These are phyloP conservation scores for Stenocarpella maydis DNA, from an alignment of 2,329 filamentous ascomycete genomes.

Conservation along the genomic window DNA sequence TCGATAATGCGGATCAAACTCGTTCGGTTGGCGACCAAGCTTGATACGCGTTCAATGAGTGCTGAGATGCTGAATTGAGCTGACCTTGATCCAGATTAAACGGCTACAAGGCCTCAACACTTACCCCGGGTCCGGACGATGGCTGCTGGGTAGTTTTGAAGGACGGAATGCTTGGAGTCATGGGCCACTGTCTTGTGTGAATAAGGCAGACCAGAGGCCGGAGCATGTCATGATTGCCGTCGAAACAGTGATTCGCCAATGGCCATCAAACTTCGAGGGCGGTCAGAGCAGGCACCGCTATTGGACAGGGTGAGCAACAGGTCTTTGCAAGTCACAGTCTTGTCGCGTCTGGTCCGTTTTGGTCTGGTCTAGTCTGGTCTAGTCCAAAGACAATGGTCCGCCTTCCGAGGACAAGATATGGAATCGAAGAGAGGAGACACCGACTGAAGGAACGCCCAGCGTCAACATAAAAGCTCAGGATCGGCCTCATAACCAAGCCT, in stretches of 20 bases:
- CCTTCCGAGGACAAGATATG: neutral
- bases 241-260: neutral
- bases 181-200: neutral
- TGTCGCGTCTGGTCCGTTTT: no score
- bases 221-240: neutral
- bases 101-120: no score
- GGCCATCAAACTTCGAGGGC: neutral
- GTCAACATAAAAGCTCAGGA: neutral
- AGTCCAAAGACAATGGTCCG: neutral
- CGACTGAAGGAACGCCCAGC: neutral
- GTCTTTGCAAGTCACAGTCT: neutral
- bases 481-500: neutral
- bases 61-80: neutral
- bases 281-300: neutral
- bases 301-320: neutral
- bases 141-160: neutral
- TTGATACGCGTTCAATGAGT: neutral
- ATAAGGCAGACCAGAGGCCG: neutral
- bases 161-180: neutral
- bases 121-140: neutral
- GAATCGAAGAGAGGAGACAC: neutral
- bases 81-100: neutral
- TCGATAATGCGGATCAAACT: neutral
- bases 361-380: neutral
- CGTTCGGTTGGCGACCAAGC: neutral